A percentile compares a stretch with the other conserved stretches of the same genome.
Evolutionary conservation across 1,284 basidiomycete species (phyloP).

Genomic region (Sporisorium scitamineum): DNA sequence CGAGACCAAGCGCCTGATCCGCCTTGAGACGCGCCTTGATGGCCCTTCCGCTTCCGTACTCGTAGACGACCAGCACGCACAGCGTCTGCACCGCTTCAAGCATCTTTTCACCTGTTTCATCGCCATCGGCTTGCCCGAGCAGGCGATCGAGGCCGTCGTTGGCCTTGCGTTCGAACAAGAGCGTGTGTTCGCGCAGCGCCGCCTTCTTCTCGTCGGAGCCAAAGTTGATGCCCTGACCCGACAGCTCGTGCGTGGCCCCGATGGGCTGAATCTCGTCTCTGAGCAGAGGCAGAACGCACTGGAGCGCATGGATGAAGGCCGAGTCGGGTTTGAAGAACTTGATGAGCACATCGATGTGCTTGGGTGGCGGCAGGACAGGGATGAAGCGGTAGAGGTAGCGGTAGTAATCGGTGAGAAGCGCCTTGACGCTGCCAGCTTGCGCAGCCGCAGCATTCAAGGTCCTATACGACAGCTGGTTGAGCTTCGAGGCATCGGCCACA

Average conservation of each 20-base stretch:
- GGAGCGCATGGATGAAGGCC: slow-evolving; percentile 57
- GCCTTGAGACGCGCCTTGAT: slow-evolving; percentile 64
- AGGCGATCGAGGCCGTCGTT: slow-evolving; percentile 54
- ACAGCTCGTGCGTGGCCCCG: slow-evolving; percentile 41
- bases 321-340: slow-evolving; percentile 47
- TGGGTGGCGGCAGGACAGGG: slow-evolving; percentile 53
- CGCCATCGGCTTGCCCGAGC: slow-evolving; percentile 51
- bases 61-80: slow-evolving; percentile 58
- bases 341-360: slow-evolving; percentile 47
- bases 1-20: slow-evolving; percentile 63
- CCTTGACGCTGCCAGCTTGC: slow-evolving; percentile 33
- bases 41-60: slow-evolving; percentile 62
- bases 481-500: slow-evolving; percentile 18
- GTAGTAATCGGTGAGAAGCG: slow-evolving; percentile 59
- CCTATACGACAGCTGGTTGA: slow-evolving; percentile 23
- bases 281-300: slow-evolving; percentile 57
- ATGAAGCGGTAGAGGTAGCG: slow-evolving; percentile 64
- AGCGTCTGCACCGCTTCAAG: slow-evolving; percentile 63
- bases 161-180: slow-evolving; percentile 52
- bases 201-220: slow-evolving; percentile 53
- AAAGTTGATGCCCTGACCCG: slow-evolving; percentile 54
- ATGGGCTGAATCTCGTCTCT: slow-evolving; percentile 54
- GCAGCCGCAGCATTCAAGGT: slow-evolving; percentile 31
- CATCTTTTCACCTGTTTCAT: slow-evolving; percentile 40
- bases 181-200: slow-evolving; percentile 45